Base-by-base conservation (phyloP, 805 yeast species). In the Saccharomycopsis guyanensis region DNA sequence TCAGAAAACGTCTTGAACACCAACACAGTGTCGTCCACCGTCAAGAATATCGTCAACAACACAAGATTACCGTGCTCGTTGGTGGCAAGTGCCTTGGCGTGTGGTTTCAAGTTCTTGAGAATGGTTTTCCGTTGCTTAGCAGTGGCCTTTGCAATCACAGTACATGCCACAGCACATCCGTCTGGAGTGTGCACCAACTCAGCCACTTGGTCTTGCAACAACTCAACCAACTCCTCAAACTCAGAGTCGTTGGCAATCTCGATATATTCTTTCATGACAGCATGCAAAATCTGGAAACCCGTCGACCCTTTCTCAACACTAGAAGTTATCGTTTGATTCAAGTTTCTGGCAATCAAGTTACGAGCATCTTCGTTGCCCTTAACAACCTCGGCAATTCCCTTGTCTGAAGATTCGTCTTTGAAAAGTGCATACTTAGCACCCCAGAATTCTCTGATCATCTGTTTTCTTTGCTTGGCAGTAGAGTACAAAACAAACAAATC, bases 381-480 rank as follows among this genome's bases (percentile, higher is more conserved):
- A 49, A 82, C 72, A 37, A 85, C 78, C 42, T 86, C 89, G 49
- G 73, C 69, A 43, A 91, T 74, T 12, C 75, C 67, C 59, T 79
- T 72, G 43, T 72, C 76, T 51, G 74, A 72, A 38, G 84, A 88
- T 8, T 80, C 71, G 43, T 86, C 91, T 63, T 76, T 80, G 70
- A 91, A 91, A 10, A 86, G 80, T 18, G 96, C 96, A 62, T 83
- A 91, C 66, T 87, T 95, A 10, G 96, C 76, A 45, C 97, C 98
- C 87, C 95, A 91, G 62, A 91, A 91, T 67, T 91, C 98, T 65
- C 93, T 79, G 55, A 91, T 78, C 84, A 91, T 89, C 66, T 86
- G 96, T 46, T 78, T 76, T 64, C 78, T 85, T 66, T 91, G 97
- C 53, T 81, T 86, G 25, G 82, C 75, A 20, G 87, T 78, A 8